Percentiles rank a stretch among this genome's conserved stretches.
phyloP scores from a whole-genome alignment of 179 eudicot species.

The Gypsophila paniculata region DNA sequence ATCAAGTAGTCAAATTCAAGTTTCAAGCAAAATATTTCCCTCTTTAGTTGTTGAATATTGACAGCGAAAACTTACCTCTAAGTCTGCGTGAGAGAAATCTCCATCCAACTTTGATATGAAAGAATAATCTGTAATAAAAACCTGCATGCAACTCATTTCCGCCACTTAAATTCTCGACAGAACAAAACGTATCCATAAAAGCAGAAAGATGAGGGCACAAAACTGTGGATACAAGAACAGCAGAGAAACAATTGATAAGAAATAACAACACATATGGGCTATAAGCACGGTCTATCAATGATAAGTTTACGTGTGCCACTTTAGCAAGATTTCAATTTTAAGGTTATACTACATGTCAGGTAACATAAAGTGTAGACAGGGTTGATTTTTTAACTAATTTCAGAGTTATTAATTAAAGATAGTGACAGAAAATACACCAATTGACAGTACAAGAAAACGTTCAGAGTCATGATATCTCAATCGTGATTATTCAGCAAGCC shows the following conservation, averaged over 20 bases:
- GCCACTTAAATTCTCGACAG: constrained; percentile 6
- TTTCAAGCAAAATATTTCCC: background rate
- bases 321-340: background rate
- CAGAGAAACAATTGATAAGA: background rate
- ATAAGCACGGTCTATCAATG: background rate
- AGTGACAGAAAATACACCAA: background rate
- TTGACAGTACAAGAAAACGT: no score
- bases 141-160: constrained; percentile 44
- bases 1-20: background rate
- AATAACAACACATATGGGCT: background rate
- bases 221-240: background rate
- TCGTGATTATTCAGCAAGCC: background rate
- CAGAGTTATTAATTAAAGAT: background rate
- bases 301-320: background rate
- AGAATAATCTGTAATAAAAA: constrained; percentile 81
- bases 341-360: background rate
- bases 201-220: background rate
- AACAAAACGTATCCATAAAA: background rate
- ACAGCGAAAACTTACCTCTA: constrained; percentile 44
- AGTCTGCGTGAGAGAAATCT: constrained; percentile 58
- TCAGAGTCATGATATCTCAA: background rate
- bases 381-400: no score
- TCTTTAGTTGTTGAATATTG: constrained; percentile 4
- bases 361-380: background rate
- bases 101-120: constrained; percentile 54